These are phyloP conservation scores for Hymenoscyphus scutula DNA, from an alignment of 2,329 filamentous ascomycete species.

Conservation along the genomic window DNA sequence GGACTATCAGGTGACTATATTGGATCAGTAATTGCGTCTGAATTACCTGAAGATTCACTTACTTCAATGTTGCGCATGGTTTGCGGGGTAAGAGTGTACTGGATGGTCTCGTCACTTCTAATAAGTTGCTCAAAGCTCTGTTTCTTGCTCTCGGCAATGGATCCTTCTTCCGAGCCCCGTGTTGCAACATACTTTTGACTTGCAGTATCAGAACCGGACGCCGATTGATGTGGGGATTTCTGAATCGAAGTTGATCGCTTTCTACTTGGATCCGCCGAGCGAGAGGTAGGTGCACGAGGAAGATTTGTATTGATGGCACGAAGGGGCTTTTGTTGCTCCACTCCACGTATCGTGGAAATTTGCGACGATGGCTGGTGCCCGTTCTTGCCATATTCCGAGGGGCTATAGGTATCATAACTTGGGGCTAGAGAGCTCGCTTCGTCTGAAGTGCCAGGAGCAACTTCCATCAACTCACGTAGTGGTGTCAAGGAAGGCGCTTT, in stretches of 20 bases:
- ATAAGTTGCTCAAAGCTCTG: constrained; percentile 77
- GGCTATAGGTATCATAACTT: constrained; percentile 22
- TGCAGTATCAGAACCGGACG: constrained; percentile 48
- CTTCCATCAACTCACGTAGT: constrained; percentile 36
- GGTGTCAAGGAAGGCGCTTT: constrained; percentile 35
- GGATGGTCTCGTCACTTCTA: constrained; percentile 77
- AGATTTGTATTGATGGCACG: constrained; percentile 14
- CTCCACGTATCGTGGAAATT: constrained; percentile 13
- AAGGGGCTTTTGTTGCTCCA: constrained; percentile 21
- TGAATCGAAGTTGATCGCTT: constrained; percentile 33
- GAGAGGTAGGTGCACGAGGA: constrained; percentile 21
- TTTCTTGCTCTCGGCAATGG: constrained; percentile 54
- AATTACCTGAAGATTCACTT: constrained; percentile 25
- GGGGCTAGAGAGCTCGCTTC: constrained; percentile 30
- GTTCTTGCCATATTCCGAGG: constrained; percentile 15
- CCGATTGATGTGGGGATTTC: constrained; percentile 39
- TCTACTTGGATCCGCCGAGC: constrained; percentile 16
- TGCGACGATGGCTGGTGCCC: constrained; percentile 17
- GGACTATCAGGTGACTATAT: constrained; percentile 25
- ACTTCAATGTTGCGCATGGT: constrained; percentile 76
- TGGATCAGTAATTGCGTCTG: constrained; percentile 11
- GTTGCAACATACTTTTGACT: constrained; percentile 49
- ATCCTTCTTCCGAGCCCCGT: constrained; percentile 58
- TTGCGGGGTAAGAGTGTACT: constrained; percentile 77
- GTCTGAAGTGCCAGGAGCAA: constrained; percentile 33